Evolutionary conservation across 352 stramenopile species (phyloP).

Genomic region (Globisporangium paddicum): DNA sequence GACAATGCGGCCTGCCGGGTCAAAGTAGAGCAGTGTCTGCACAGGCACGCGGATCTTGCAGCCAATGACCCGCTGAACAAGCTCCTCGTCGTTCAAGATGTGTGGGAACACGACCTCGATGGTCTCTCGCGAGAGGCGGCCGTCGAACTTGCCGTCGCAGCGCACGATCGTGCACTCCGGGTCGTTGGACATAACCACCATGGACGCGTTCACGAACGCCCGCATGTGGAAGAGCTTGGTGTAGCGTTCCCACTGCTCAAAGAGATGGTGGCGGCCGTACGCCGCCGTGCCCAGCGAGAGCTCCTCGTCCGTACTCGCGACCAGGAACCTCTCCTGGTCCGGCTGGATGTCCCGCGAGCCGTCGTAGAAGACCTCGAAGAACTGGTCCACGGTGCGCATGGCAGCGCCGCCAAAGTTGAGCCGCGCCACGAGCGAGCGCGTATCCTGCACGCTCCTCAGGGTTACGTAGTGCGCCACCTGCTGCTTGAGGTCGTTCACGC

Average conservation of each 20-base stretch:
- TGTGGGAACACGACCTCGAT: slow-evolving; percentile 18
- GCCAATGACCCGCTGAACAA: slow-evolving; percentile 12
- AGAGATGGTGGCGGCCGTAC: not conserved
- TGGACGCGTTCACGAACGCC: slow-evolving; percentile 1
- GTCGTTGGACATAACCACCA: not conserved
- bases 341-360: not conserved
- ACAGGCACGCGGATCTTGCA: not conserved
- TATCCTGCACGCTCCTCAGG: not conserved
- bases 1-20: not conserved
- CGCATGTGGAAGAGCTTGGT: slow-evolving; percentile 7
- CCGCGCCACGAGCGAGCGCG: slow-evolving; percentile 1
- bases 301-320: not conserved
- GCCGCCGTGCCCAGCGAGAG: not conserved
- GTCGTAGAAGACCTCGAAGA: slow-evolving; percentile 6
- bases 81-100: slow-evolving; percentile 10
- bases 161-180: slow-evolving; percentile 5
- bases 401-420: not conserved
- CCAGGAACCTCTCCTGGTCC: not conserved
- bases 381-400: not conserved
- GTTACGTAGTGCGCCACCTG: not conserved
- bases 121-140: not conserved
- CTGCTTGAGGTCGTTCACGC: slow-evolving; percentile 12
- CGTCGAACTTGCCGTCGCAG: slow-evolving; percentile 6
- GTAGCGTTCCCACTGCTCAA: slow-evolving; percentile 13
- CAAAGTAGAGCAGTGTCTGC: slow-evolving; percentile 2